Conservation (phyloP, 208 protist genomes). For the Leishmania aethiopica region DNA sequence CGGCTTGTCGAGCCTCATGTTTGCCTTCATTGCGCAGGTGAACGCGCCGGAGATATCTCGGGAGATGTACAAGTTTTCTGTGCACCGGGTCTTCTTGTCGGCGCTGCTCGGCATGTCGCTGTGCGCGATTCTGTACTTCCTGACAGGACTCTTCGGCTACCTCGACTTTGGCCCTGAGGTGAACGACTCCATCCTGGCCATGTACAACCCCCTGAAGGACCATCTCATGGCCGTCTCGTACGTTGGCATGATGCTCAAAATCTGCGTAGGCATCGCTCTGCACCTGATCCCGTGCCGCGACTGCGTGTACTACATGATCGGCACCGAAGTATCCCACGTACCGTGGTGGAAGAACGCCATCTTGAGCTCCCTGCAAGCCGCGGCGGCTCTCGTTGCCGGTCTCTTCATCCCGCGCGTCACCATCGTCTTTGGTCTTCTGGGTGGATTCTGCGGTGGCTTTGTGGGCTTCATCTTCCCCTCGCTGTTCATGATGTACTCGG, state of each 20-base stretch:
- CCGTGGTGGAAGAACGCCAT: conserved; percentile 58
- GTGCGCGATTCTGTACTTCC: conserved; percentile 66
- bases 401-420: conserved; percentile 78
- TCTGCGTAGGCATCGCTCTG: conserved; percentile 67
- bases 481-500: conserved; percentile 39
- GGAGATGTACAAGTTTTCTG: conserved; percentile 64
- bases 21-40: conserved; percentile 53
- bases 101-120: conserved; percentile 44
- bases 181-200: conserved; percentile 46
- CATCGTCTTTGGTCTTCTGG: conserved; percentile 74
- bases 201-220: conserved; percentile 68
- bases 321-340: conserved; percentile 31
- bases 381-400: conserved; percentile 44
- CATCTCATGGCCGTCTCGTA: conserved; percentile 62
- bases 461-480: conserved; percentile 84
- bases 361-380: conserved; percentile 35
- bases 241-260: conserved; percentile 67
- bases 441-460: conserved; percentile 66
- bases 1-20: conserved; percentile 42
- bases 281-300: conserved; percentile 67
- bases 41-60: conserved; percentile 62
- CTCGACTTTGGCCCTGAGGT: conserved; percentile 66
- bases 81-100: conserved; percentile 46
- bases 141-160: conserved; percentile 85
- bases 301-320: conserved; percentile 51